These are phyloP conservation scores for Metschnikowia colocasiae DNA, from an alignment of 805 yeast genomes.

Conservation along the genomic window DNA sequence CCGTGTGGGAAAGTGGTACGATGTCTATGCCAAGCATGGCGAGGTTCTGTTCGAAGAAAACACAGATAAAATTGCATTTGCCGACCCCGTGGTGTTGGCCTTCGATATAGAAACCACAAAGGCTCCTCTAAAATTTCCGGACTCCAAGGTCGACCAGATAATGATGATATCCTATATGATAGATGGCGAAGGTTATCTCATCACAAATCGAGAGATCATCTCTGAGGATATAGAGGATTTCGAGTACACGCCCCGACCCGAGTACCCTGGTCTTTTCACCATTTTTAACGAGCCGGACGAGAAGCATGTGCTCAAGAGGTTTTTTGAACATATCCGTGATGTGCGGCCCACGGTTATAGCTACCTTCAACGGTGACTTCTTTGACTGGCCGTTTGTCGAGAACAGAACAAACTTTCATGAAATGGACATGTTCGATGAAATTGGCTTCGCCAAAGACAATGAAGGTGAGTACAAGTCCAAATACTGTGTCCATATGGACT, in stretches of 20 bases:
- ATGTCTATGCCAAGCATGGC: conserved; percentile 62
- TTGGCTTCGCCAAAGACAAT: conserved; percentile 85
- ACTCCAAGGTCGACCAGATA: conserved; percentile 80
- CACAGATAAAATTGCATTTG: conserved; percentile 80
- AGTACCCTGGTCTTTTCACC: conserved; percentile 84
- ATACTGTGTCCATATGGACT: conserved; percentile 95
- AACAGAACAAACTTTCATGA: conserved; percentile 82
- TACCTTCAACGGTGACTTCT: conserved; percentile 96
- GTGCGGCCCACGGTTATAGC: conserved; percentile 94
- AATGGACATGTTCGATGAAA: conserved; percentile 83
- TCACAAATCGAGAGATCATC: conserved; percentile 91
- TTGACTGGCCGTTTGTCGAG: conserved; percentile 99
- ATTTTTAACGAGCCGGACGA: conserved; percentile 90
- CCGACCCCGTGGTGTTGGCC: conserved; percentile 95
- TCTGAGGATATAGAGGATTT: conserved; percentile 94
- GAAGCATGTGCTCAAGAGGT: conserved; percentile 63
- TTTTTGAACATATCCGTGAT: conserved; percentile 88
- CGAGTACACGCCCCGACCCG: conserved; percentile 96
- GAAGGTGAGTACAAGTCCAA: conserved; percentile 92
- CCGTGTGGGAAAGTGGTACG: conserved; percentile 95
- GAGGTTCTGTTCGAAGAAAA: conserved; percentile 54
- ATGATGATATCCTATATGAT: conserved; percentile 99
- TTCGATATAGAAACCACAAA: conserved; percentile 98
- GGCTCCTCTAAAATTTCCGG: conserved; percentile 95
- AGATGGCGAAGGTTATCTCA: conserved; percentile 92